phyloP scores from a whole-genome alignment of 345 rosid genomes.

The Moringa oleifera region DNA sequence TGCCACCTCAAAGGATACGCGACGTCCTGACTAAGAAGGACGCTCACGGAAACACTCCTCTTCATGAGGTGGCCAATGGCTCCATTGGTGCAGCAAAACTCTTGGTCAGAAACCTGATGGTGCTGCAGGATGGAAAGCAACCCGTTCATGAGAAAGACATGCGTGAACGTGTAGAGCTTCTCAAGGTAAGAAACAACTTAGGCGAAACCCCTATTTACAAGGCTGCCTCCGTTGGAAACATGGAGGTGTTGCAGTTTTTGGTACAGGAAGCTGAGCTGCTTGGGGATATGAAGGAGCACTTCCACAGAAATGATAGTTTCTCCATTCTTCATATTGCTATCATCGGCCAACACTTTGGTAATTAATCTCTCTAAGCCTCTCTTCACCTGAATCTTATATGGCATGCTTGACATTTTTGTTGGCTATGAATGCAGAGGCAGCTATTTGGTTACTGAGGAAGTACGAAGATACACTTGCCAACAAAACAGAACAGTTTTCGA shows the following conservation, averaged over 20 bases:
- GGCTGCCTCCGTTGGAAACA: conserved; percentile 14
- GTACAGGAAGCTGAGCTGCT: not conserved
- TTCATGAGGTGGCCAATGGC: conserved; percentile 24
- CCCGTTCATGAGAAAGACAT: not conserved
- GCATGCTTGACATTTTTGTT: not conserved
- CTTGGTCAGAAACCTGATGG: not conserved
- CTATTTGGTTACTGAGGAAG: conserved; percentile 8
- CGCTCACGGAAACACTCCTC: conserved; percentile 13
- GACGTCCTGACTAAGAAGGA: not conserved
- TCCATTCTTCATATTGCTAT: conserved; percentile 26
- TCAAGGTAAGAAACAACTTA: conserved; percentile 8
- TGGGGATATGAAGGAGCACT: not conserved
- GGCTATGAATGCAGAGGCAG: conserved; percentile 13
- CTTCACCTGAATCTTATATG: too few species aligned
- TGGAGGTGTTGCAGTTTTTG: conserved; percentile 9
- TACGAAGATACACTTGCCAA: conserved; percentile 1
- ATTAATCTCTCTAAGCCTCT: too few species aligned
- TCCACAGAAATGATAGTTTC: conserved; percentile 4
- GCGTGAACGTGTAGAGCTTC: not conserved
- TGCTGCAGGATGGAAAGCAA: not conserved
- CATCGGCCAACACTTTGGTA: conserved; percentile 21
- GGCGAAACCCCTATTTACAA: conserved; percentile 24
- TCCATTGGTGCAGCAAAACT: conserved; percentile 1
- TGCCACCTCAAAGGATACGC: not conserved
- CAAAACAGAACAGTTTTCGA: conserved; percentile 7